phyloP scores from a whole-genome alignment of 1,284 basidiomycete genomes.

The Trametes versicolor region DNA sequence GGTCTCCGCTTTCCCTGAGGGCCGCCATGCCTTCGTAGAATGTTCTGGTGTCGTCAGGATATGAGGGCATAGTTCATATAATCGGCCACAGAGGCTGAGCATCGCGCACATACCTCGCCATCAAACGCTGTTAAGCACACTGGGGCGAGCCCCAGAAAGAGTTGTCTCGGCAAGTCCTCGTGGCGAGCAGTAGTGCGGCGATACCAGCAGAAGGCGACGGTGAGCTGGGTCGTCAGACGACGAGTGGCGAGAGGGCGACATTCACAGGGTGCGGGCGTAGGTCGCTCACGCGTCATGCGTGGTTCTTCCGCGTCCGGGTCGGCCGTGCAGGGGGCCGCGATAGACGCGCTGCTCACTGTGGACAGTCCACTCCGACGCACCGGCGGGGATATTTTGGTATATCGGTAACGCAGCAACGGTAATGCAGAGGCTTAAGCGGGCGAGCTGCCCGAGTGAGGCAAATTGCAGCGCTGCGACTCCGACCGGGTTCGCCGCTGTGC shows the following conservation, averaged over 20 bases:
- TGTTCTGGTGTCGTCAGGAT: too few species aligned
- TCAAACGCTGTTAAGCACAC: too few species aligned
- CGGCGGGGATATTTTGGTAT: background rate
- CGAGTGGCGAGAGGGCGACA: background rate
- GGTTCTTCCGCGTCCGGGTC: background rate
- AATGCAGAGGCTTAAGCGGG: constrained; percentile 5
- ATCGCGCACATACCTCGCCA: too few species aligned
- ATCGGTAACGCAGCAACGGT: background rate
- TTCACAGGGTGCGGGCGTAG: background rate
- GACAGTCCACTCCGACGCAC: background rate
- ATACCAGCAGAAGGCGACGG: background rate
- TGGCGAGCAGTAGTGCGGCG: too few species aligned
- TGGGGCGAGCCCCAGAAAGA: too few species aligned
- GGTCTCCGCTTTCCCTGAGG: too few species aligned
- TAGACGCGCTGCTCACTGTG: background rate
- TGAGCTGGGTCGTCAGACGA: background rate
- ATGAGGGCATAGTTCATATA: too few species aligned
- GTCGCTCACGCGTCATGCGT: background rate
- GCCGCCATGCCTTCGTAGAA: too few species aligned
- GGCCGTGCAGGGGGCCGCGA: background rate
- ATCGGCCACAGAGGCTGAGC: too few species aligned
- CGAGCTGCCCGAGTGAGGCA: background rate
- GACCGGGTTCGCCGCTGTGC: background rate
- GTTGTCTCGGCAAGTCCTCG: too few species aligned
- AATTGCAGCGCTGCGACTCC: background rate